Conservation (phyloP, 805 yeast genomes). For the Schizosaccharomyces cryophilus region DNA sequence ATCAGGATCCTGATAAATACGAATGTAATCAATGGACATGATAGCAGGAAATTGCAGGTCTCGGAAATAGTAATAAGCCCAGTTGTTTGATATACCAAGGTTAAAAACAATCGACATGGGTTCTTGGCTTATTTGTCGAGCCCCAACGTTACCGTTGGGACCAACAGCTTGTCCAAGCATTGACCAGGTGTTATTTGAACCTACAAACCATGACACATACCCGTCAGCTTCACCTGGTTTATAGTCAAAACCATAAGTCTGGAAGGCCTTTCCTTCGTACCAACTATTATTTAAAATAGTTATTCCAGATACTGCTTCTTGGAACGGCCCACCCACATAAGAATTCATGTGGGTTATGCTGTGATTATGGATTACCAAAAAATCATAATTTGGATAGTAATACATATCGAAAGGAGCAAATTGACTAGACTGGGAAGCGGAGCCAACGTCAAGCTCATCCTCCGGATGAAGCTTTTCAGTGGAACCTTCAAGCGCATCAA, state of each 20-base stretch:
- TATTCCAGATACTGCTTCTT: constrained; percentile 72
- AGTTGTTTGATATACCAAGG: constrained; percentile 69
- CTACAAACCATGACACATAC: constrained; percentile 69
- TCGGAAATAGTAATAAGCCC: constrained; percentile 53
- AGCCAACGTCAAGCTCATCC: constrained; percentile 14
- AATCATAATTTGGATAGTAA: constrained; percentile 77
- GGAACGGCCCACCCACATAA: constrained; percentile 80
- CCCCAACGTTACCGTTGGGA: constrained; percentile 74
- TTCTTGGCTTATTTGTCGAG: constrained; percentile 63
- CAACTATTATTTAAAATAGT: constrained; percentile 58
- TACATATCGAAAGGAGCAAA: constrained; percentile 85
- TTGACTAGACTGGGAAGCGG: constrained; percentile 77
- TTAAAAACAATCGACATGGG: constrained; percentile 81
- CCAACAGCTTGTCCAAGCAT: constrained; percentile 49
- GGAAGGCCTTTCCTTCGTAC: constrained; percentile 53
- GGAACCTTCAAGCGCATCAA: constrained; percentile 76
- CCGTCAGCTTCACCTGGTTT: constrained; percentile 30
- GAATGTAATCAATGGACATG: constrained; percentile 60
- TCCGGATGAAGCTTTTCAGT: constrained; percentile 16
- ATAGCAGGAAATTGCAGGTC: constrained; percentile 46
- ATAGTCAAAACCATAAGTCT: constrained; percentile 57
- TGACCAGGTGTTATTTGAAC: constrained; percentile 53
- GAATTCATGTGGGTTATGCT: constrained; percentile 60
- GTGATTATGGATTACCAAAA: constrained; percentile 42
- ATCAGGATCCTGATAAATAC: constrained; percentile 70